Conservation (phyloP, 208 protist species). For the Crithidia sp. region DNA sequence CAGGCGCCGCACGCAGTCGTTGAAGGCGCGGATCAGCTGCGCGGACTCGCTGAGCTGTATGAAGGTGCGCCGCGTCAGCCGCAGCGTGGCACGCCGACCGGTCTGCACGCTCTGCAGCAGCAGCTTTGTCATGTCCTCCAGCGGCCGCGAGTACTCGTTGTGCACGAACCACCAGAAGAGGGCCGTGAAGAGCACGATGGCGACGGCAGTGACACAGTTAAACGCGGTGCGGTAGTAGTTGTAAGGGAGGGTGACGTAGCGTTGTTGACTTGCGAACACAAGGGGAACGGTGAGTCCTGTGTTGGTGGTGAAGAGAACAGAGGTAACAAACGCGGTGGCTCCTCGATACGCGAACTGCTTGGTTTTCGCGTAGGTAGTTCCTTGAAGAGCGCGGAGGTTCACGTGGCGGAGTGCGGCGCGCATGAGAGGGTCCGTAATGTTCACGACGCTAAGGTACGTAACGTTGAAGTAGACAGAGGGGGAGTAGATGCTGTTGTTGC, state of each 20-base stretch:
- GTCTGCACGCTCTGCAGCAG: not conserved
- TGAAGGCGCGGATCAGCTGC: conserved; percentile 9
- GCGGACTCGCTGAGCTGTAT: conserved; percentile 13
- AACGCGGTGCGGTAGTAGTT: not conserved
- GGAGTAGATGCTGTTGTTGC: not conserved
- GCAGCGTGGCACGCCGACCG: not conserved
- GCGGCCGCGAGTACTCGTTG: not conserved
- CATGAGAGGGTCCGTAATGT: not conserved
- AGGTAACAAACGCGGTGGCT: no score
- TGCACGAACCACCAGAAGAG: not conserved
- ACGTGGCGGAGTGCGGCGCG: no score
- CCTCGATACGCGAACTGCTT: no score
- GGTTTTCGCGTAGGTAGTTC: no score
- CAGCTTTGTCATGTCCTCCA: not conserved
- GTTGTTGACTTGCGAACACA: no score
- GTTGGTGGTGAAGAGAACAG: no score
- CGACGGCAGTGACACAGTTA: no score
- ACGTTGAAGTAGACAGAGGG: not conserved
- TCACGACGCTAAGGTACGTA: not conserved
- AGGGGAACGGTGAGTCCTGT: no score
- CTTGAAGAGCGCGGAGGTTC: no score
- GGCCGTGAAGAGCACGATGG: not conserved
- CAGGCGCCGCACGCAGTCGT: conserved; percentile 9
- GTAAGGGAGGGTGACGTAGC: no score
- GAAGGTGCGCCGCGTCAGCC: not conserved